phyloP scores from a whole-genome alignment of 805 yeast genomes.

The Kluyveromyces siamensis region DNA sequence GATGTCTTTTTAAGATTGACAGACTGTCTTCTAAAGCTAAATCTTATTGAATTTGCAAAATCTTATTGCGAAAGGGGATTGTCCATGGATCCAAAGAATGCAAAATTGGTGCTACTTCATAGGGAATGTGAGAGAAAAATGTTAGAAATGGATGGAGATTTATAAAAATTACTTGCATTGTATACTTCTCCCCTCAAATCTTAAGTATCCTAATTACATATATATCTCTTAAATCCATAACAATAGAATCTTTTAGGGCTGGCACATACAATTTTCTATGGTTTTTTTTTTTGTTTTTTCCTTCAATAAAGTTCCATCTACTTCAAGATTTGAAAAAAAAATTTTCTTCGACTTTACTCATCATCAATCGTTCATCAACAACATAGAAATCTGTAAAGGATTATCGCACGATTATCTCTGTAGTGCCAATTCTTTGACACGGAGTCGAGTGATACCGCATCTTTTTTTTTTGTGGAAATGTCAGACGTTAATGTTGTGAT shows the following conservation, averaged over 20 bases:
- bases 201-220: no score
- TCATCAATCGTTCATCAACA: no score
- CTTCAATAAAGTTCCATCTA: no score
- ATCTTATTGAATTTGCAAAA: slow-evolving; percentile 52
- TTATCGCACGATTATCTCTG: no score
- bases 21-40: slow-evolving; percentile 52
- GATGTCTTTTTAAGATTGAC: slow-evolving; percentile 70
- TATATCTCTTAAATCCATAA: no score
- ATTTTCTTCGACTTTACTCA: neutral
- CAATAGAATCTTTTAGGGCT: no score
- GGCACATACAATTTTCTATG: no score
- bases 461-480: neutral
- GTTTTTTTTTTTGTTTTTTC: no score
- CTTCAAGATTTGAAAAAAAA: neutral
- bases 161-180: slow-evolving; percentile 3
- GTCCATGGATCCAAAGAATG: slow-evolving; percentile 47
- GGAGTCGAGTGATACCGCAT: no score
- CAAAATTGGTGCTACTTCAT: slow-evolving; percentile 21
- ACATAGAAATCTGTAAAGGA: no score
- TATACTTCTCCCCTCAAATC: neutral
- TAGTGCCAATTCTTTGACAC: no score
- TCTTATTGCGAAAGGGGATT: slow-evolving; percentile 67
- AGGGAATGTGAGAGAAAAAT: slow-evolving; percentile 19
- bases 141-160: slow-evolving; percentile 26
- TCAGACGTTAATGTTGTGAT: slow-evolving; percentile 33